Conservation (phyloP, 345 rosid genomes). For the Fremontodendron californicum region DNA sequence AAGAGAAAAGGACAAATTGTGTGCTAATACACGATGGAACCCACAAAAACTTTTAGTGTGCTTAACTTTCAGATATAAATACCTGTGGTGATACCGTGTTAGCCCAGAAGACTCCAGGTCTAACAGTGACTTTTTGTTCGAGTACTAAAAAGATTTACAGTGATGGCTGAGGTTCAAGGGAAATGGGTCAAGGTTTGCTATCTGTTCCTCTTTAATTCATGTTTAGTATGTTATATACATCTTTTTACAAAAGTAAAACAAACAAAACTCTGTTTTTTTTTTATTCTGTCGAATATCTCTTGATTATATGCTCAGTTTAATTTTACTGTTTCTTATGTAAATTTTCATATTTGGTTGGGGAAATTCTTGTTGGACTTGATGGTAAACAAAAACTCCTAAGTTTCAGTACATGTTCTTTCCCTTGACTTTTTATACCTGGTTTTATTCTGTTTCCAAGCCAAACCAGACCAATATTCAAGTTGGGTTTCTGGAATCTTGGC, state of each 20-base stretch:
- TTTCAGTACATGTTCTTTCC: not conserved
- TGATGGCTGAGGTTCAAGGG: constrained; percentile 43
- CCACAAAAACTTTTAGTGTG: no score
- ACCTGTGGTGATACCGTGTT: not conserved
- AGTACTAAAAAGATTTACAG: not conserved
- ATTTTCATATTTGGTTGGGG: not conserved
- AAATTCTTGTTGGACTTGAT: not conserved
- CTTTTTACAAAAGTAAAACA: not conserved
- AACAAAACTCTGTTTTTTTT: not conserved
- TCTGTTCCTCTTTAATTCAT: not conserved
- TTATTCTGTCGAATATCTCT: not conserved
- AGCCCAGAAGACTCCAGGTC: not conserved
- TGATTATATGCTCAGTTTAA: not conserved
- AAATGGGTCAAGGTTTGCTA: constrained; percentile 65
- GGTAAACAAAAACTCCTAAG: not conserved
- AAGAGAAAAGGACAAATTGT: no score
- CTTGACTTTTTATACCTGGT: not conserved
- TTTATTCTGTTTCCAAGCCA: not conserved
- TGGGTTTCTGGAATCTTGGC: not conserved
- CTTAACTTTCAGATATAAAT: not conserved
- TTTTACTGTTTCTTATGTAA: not conserved
- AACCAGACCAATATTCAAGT: not conserved
- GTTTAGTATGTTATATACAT: not conserved
- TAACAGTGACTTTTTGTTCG: not conserved
- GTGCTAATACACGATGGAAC: not conserved